These are phyloP conservation scores for Yamadazyma olivae DNA, from an alignment of 805 yeast genomes.

Conservation along the genomic window DNA sequence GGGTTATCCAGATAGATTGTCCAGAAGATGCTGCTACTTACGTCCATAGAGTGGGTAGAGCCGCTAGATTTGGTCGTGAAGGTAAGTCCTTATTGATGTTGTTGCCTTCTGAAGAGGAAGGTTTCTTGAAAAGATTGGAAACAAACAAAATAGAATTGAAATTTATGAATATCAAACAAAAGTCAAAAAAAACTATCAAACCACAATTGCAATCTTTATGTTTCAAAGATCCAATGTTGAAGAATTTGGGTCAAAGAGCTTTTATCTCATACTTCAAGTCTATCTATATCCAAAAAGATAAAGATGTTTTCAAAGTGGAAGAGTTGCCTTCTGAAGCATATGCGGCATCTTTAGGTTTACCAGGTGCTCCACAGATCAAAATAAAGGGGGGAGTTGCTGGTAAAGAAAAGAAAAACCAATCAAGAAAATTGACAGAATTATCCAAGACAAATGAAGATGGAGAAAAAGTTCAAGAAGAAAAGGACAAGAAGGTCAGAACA, in stretches of 20 bases:
- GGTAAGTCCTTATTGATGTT: constrained; percentile 84
- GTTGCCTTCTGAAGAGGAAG: constrained; percentile 79
- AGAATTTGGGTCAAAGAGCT: constrained; percentile 93
- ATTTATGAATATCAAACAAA: constrained; percentile 68
- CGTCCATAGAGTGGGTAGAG: constrained; percentile 87
- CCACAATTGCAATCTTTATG: constrained; percentile 86
- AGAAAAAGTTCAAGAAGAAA: constrained; percentile 39
- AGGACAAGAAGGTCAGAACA: constrained; percentile 58
- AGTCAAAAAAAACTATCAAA: constrained; percentile 70
- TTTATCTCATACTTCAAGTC: constrained; percentile 89
- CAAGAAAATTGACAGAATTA: constrained; percentile 63
- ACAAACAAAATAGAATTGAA: constrained; percentile 66
- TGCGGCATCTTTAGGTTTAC: constrained; percentile 87
- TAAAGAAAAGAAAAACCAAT: constrained; percentile 77
- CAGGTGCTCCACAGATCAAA: constrained; percentile 94
- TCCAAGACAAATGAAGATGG: constrained; percentile 57
- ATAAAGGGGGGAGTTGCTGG: constrained; percentile 51
- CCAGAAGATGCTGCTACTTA: constrained; percentile 90
- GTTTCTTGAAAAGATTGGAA: constrained; percentile 62
- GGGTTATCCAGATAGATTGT: constrained; percentile 92
- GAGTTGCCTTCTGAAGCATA: constrained; percentile 76
- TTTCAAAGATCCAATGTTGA: constrained; percentile 87
- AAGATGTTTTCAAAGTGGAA: constrained; percentile 76
- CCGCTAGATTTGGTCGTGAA: constrained; percentile 80
- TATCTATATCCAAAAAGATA: constrained; percentile 81